Conservation (phyloP, 208 protist genomes). For the Porcisia hertigi region DNA sequence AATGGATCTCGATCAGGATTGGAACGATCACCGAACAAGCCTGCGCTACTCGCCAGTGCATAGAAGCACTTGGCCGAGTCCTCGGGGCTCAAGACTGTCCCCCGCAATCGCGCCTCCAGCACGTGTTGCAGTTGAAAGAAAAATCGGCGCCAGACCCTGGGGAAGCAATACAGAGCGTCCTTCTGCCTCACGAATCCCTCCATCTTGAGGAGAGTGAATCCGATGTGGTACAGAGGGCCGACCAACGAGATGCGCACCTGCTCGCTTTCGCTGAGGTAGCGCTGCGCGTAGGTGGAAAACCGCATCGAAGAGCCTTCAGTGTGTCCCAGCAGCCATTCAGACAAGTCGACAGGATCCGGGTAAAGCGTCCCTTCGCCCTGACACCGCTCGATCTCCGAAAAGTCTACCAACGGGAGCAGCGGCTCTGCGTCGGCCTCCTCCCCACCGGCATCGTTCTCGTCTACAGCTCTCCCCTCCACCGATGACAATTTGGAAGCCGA, state of each 20-base stretch:
- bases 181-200: slow-evolving; percentile 3
- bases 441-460: background rate
- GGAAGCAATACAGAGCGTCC: background rate
- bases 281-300: slow-evolving; percentile 16
- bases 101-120: slow-evolving; percentile 16
- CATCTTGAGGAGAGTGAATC: slow-evolving; percentile 15
- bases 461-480: background rate
- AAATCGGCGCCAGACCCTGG: slow-evolving; percentile 22
- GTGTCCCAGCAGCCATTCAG: slow-evolving; percentile 11
- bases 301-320: background rate
- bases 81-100: slow-evolving; percentile 6
- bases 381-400: slow-evolving; percentile 17
- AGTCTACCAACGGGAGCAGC: slow-evolving; percentile 12
- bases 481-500: background rate
- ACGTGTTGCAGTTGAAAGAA: slow-evolving; percentile 26
- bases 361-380: slow-evolving; percentile 15
- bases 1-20: background rate
- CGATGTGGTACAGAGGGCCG: slow-evolving; percentile 30
- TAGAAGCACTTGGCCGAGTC: slow-evolving; percentile 24
- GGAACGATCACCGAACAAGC: background rate
- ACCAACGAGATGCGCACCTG: slow-evolving; percentile 13
- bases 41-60: slow-evolving; percentile 8
- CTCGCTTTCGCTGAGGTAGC: slow-evolving; percentile 13
- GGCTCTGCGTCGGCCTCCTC: background rate
- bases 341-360: slow-evolving; percentile 16